Conservation (phyloP, 176 grass and related monocot species). For the Phoenix roebelenii region DNA sequence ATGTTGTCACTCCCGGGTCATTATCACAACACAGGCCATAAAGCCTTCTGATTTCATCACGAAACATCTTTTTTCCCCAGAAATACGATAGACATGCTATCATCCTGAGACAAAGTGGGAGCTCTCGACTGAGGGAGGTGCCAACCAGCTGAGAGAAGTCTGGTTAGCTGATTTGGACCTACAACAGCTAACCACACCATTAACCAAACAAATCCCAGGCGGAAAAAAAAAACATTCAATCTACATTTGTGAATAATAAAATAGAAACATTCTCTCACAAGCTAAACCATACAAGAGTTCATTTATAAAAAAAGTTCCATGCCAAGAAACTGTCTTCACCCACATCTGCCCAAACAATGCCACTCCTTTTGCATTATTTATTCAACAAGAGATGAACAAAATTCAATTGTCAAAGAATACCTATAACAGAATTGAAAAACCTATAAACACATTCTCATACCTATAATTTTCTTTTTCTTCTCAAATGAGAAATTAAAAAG, state of each 20-base stretch:
- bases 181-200: too few species aligned
- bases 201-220: too few species aligned
- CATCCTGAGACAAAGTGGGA: too few species aligned
- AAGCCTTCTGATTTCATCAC: too few species aligned
- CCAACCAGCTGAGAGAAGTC: too few species aligned
- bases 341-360: background rate
- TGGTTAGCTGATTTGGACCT: too few species aligned
- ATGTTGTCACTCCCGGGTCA: too few species aligned
- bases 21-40: too few species aligned
- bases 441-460: background rate
- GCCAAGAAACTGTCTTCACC: background rate
- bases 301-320: background rate
- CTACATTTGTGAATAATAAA: background rate
- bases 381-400: background rate
- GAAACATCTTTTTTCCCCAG: too few species aligned
- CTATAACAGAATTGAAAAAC: background rate
- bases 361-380: background rate
- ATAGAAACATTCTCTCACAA: background rate
- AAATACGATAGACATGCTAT: too few species aligned
- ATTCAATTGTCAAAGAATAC: slow-evolving; percentile 2
- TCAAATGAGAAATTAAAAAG: background rate
- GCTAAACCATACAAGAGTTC: background rate
- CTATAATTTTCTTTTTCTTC: background rate
- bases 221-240: too few species aligned
- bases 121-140: too few species aligned